Conservation (phyloP, 2,329 filamentous ascomycete species). For the Penicillium sp. region DNA sequence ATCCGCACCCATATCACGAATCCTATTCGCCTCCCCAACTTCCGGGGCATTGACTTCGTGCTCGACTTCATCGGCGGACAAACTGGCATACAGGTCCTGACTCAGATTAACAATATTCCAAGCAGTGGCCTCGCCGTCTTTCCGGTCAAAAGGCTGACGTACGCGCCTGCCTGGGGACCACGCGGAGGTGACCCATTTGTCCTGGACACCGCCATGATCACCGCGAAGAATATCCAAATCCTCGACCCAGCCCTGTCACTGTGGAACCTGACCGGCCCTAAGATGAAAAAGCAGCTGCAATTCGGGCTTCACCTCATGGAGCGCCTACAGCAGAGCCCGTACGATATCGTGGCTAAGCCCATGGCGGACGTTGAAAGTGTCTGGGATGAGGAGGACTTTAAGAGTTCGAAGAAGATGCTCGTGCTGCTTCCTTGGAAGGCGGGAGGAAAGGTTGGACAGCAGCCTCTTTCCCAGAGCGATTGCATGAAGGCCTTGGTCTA, state of each 20-base stretch:
- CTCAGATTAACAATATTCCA: background rate
- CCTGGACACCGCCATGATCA: background rate
- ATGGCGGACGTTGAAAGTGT: background rate
- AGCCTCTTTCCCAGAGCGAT: no score
- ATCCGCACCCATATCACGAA: background rate
- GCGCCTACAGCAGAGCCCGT: background rate
- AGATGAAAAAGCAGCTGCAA: background rate
- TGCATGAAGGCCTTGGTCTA: no score
- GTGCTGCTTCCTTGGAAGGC: background rate
- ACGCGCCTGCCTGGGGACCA: background rate
- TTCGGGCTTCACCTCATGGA: background rate
- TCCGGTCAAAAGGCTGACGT: background rate
- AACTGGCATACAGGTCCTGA: background rate
- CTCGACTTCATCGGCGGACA: background rate
- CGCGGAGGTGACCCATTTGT: background rate
- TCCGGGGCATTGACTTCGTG: background rate
- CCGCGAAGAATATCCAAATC: background rate
- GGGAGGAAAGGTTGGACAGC: no score
- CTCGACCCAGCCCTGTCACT: background rate
- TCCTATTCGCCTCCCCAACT: background rate
- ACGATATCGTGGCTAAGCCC: background rate
- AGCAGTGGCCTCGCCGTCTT: no score
- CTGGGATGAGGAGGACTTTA: conserved; percentile 3
- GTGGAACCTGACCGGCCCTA: background rate
- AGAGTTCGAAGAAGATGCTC: background rate